These are phyloP conservation scores for Cryptosporidium muris DNA, from an alignment of 169 alveolate species.

Conservation along the genomic window DNA sequence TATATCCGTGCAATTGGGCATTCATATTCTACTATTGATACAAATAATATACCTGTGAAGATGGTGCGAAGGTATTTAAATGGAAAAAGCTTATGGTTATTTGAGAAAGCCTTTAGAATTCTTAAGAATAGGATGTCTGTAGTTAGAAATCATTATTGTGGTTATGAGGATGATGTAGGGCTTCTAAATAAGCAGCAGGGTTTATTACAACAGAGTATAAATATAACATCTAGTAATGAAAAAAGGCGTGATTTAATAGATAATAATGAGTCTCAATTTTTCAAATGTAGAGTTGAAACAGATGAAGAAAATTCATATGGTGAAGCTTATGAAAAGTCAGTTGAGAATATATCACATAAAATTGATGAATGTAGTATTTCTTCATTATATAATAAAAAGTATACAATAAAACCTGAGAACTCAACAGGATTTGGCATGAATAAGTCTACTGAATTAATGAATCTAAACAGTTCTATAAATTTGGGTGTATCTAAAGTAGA, in stretches of 20 bases:
- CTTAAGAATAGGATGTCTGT: slow-evolving; percentile 21
- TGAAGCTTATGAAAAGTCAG: background rate
- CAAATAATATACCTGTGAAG: slow-evolving; percentile 47
- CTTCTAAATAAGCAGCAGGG: background rate
- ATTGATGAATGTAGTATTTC: no score
- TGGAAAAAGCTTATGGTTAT: slow-evolving; percentile 38
- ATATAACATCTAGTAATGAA: background rate
- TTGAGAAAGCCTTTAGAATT: slow-evolving; percentile 55
- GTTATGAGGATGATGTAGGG: slow-evolving; percentile 4
- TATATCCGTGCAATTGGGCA: slow-evolving; percentile 24
- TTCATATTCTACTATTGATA: slow-evolving; percentile 49
- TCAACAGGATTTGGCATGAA: no score
- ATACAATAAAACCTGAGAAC: no score
- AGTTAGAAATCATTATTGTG: slow-evolving; percentile 55
- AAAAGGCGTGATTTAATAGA: background rate
- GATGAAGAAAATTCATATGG: background rate
- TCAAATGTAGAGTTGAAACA: background rate
- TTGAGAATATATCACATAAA: no score
- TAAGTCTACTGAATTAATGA: no score
- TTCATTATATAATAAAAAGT: no score
- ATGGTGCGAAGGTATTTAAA: slow-evolving; percentile 48
- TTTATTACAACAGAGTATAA: background rate
- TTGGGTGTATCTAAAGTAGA: no score
- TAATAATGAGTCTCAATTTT: background rate
- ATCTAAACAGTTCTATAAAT: no score